Base-by-base conservation (phyloP, 495 filamentous ascomycete species). In the Aspergillus cristatus region DNA sequence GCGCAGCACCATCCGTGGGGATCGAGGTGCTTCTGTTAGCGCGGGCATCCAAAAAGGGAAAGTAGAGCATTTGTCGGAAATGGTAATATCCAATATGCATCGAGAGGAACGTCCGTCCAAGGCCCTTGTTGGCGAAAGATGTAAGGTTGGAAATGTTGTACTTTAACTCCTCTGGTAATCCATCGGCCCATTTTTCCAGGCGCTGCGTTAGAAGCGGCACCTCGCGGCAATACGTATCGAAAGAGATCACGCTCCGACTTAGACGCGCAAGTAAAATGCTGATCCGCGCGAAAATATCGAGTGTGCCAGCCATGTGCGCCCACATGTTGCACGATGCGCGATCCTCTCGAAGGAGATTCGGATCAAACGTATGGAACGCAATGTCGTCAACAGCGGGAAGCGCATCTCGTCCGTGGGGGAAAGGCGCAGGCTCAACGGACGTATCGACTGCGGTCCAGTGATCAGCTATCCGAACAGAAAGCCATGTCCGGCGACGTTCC, bases 21-120 rank as follows among this genome's bases (percentile, higher is more conserved):
- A 14, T 16, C 6, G 33, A 24, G 30, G 32, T 35, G 17, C 36
- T 20, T 11, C 14, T 22, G 14, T 28, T 25, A 3, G 34, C 33
- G 14, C 45, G 36, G 1, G 41, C 35, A 14, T 47, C 35, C 1
- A 55, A 34, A 18, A 55, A 55, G 4, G 51, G 51, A 28, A 55
- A 55, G 16, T 48, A 45, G 18, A 55, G 43, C 47, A 55, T 55
- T 30, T 55, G 51, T 11, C 41, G 40, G 16, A 54, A 50, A 26
- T 50, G 51, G 24, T 46, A 40, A 35, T 43, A 50, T 0, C 47
- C 51, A 35, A 54, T 46, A 35, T 54, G 51, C 51, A 54, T 54
- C 3, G 47, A 34, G 14, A 54, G 20, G 31, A 48, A 54, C 0
- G 46, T 51, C 35, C 43, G 41, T 14, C 48, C 42, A 37, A 52